These are phyloP conservation scores for Orbilia brochopaga DNA, from an alignment of 2,329 filamentous ascomycete species.

Conservation along the genomic window DNA sequence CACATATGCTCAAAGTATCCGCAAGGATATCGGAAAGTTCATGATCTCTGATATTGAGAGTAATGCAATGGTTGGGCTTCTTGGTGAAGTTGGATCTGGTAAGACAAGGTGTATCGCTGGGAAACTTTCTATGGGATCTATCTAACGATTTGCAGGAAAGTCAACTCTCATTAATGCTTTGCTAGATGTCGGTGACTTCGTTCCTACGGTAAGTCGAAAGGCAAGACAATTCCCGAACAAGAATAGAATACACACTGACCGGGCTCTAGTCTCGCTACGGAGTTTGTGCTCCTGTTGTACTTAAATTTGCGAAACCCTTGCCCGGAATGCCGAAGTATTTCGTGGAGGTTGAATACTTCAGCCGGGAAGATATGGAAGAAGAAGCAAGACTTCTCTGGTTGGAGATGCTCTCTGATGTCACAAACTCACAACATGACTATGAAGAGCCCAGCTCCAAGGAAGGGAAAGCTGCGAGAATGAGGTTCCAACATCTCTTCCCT, in stretches of 20 bases:
- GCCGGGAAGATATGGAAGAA: slow-evolving; percentile 6
- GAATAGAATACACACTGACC: not conserved
- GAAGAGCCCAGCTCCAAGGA: slow-evolving; percentile 14
- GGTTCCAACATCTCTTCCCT: slow-evolving; percentile 21
- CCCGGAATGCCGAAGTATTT: not conserved
- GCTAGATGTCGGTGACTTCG: slow-evolving; percentile 11
- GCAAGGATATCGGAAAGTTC: slow-evolving; percentile 5
- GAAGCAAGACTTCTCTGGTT: slow-evolving; percentile 16
- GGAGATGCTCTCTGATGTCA: not conserved
- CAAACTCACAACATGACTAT: too few relatives aligned
- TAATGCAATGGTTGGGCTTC: slow-evolving; percentile 21
- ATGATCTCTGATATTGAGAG: slow-evolving; percentile 1
- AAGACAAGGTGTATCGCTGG: not conserved
- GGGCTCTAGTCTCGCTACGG: slow-evolving; percentile 10
- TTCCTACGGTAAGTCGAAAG: slow-evolving; percentile 22
- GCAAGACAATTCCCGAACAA: not conserved
- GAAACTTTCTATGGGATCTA: not conserved
- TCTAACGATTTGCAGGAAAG: slow-evolving; percentile 16
- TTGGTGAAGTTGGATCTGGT: slow-evolving; percentile 23
- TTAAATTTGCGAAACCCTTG: slow-evolving; percentile 21
- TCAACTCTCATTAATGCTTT: slow-evolving; percentile 27
- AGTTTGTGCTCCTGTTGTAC: slow-evolving; percentile 2
- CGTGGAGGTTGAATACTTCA: slow-evolving; percentile 16
- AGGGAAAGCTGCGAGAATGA: slow-evolving; percentile 8
- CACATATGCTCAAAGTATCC: slow-evolving; percentile 1